Percentiles rank a stretch among this genome's conserved stretches.
Conservation (phyloP, 164 flowering plant genomes). For the Santalum album region DNA sequence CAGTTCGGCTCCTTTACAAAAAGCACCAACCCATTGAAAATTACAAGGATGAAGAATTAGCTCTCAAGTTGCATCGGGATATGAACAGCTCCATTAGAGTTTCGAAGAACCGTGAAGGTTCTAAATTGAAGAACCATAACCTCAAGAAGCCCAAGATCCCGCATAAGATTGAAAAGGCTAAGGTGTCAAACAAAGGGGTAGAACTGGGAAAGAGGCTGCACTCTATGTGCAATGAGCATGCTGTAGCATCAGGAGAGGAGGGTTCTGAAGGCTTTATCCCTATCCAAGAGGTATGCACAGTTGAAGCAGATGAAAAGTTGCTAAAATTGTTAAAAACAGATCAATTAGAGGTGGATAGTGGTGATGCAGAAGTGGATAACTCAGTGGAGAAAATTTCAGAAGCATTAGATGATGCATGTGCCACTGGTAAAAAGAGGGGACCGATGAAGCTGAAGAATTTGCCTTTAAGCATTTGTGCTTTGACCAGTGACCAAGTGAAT, state of each 20-base stretch:
- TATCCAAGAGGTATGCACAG: conserved; percentile 14
- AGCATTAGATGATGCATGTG: conserved; percentile 18
- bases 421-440: conserved; percentile 51
- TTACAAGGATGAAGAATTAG: conserved; percentile 66
- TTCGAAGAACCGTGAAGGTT: conserved; percentile 31
- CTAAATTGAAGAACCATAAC: conserved; percentile 35
- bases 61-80: conserved; percentile 58
- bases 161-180: conserved; percentile 21
- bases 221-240: conserved; percentile 28
- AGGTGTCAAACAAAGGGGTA: conserved; percentile 20
- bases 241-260: conserved; percentile 17
- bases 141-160: conserved; percentile 39
- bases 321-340: conserved; percentile 17
- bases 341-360: conserved; percentile 18
- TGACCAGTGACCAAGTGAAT: conserved; percentile 45
- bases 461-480: conserved; percentile 52
- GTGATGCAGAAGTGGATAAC: conserved; percentile 30
- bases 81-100: conserved; percentile 80
- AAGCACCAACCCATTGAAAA: conserved; percentile 31
- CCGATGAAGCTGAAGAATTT: conserved; percentile 61
- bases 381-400: conserved; percentile 30
- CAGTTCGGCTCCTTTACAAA: conserved; percentile 58
- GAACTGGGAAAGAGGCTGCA: conserved; percentile 19
- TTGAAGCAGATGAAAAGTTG: conserved; percentile 25
- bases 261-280: conserved; percentile 18